Base-by-base conservation (phyloP, 345 rosid genomes). In the Acer yangbiense region DNA sequence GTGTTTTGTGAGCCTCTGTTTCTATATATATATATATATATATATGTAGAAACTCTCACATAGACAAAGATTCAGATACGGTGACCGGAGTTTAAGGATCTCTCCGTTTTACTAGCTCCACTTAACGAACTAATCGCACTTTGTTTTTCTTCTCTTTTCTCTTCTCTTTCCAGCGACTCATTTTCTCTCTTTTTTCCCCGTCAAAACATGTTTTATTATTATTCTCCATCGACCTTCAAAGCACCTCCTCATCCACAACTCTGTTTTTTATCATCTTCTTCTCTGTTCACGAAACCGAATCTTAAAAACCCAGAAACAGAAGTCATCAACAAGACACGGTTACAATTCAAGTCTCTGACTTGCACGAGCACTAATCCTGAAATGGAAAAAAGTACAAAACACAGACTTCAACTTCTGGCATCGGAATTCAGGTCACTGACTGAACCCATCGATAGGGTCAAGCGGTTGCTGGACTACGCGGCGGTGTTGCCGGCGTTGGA, bases 381-480 rank as follows among this genome's bases (percentile, higher is more conserved):
- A 6, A 9, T 73, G 11, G 61, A 80, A 50, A 58, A 80, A 12
- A 65, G 68, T 0, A 77, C 79, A 48, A 44, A 66, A 35, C 72
- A 74, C n/a, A 87, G 81, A 88, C 80, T 91, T 21, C 81, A 71
- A 10, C 82, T 75, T 58, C 82, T 93, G 68, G 89, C 81, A 6
- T 78, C 89, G 0, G 98, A 91, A 80, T 93, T 93, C 78, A 70
- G 52, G 79, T 88, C 91, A 5, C 71, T 93, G 21, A 77, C 83
- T 35, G 91, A 89, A 77, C 97, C 99, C 0, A 87, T 95, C 29
- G 98, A 93, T 62, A 83, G 99, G 2, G 98, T 93, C 20, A 92
- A 85, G 71, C 94, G 94, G 78, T 89, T 95, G 44, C 83, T 95
- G 16, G 85, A 88, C 81, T 95, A 91, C 78, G 98, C 97, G 20